phyloP scores from a whole-genome alignment of 2,329 filamentous ascomycete genomes.

The Teratosphaeria gauchensis region DNA sequence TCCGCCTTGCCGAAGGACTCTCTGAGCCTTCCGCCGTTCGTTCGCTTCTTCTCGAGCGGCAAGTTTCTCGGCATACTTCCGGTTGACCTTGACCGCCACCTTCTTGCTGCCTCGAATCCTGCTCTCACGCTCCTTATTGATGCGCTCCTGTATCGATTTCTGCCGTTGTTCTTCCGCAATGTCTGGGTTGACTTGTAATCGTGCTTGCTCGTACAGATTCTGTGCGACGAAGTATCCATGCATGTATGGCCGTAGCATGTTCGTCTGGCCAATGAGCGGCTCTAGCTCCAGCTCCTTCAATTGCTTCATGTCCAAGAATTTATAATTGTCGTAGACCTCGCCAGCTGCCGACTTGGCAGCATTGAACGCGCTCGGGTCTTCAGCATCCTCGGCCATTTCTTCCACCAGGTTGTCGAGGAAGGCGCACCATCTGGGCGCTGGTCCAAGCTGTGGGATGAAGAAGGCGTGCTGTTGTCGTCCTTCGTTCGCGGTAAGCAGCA shows the following conservation, averaged over 20 bases:
- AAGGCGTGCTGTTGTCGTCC: conserved; percentile 91
- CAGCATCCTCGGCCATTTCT: conserved; percentile 83
- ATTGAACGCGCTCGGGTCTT: conserved; percentile 49
- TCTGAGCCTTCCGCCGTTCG: conserved; percentile 36
- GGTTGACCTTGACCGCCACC: conserved; percentile 82
- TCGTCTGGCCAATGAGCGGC: conserved; percentile 83
- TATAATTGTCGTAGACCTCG: conserved; percentile 97
- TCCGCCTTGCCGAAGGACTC: conserved; percentile 49
- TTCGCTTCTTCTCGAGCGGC: conserved; percentile 61
- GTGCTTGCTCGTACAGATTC: conserved; percentile 88
- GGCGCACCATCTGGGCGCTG: conserved; percentile 88
- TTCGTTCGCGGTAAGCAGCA: conserved; percentile 95
- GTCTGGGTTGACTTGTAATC: conserved; percentile 86
- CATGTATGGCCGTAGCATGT: conserved; percentile 90
- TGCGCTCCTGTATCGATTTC: conserved; percentile 87
- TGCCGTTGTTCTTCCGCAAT: conserved; percentile 85
- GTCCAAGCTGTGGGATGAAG: conserved; percentile 86
- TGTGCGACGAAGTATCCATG: conserved; percentile 97
- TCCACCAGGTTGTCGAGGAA: conserved; percentile 97
- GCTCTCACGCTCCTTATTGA: conserved; percentile 92
- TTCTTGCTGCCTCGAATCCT: conserved; percentile 92
- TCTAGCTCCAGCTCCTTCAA: conserved; percentile 75
- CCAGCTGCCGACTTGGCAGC: conserved; percentile 44
- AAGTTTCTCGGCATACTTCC: conserved; percentile 55
- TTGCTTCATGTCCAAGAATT: conserved; percentile 86